Conservation (phyloP, 768 basidiomycete species). For the Collybiopsis luxurians region DNA sequence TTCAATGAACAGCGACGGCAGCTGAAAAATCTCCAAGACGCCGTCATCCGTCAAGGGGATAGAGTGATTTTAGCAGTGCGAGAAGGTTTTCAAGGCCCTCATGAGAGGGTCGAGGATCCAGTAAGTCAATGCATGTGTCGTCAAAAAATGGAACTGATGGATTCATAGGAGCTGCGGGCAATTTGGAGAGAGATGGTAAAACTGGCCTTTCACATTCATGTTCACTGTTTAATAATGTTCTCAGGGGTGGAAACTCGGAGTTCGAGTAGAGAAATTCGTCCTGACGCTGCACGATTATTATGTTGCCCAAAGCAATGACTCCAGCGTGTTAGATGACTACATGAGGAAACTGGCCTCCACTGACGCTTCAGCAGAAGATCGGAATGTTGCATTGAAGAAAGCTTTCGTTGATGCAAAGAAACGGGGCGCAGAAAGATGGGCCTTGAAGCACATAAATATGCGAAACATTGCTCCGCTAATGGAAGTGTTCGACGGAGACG, state of each 20-base stretch:
- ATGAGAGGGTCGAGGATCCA: background rate
- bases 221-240: background rate
- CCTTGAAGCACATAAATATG: constrained; percentile 1
- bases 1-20: background rate
- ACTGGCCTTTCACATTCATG: background rate
- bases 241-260: constrained; percentile 5
- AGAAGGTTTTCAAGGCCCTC: background rate
- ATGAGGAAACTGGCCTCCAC: background rate
- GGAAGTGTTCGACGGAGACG: constrained; percentile 1
- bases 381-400: background rate
- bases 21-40: background rate
- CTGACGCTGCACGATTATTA: constrained; percentile 5
- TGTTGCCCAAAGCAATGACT: background rate
- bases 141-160: background rate
- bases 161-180: background rate
- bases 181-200: constrained; percentile 6
- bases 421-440: background rate
- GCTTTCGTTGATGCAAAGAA: background rate
- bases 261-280: constrained; percentile 1
- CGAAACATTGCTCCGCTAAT: background rate
- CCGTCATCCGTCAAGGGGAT: background rate
- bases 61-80: background rate
- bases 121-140: background rate
- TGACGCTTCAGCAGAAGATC: background rate
- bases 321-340: background rate